Evolutionary conservation across 257 asterid genomes (phyloP).

Genomic region (Paulownia fortunei): DNA sequence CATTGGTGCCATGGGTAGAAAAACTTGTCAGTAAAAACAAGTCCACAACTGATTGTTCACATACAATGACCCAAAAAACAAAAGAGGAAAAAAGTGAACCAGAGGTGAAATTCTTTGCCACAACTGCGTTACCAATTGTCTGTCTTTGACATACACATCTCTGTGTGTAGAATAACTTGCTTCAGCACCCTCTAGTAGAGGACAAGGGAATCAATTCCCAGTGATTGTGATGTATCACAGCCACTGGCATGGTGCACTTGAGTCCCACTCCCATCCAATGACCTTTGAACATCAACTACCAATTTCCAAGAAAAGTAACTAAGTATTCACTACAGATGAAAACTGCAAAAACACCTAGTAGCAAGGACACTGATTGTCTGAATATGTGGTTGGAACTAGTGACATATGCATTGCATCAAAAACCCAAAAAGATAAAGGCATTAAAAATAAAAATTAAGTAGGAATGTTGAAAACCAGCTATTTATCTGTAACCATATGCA

Average conservation of each 20-base stretch:
- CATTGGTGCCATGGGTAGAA: not conserved
- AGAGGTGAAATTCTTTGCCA: not conserved
- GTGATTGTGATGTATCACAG: constrained; percentile 27
- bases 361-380: not conserved
- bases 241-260: constrained; percentile 15
- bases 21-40: not conserved
- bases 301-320: no score
- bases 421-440: no score
- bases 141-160: not conserved
- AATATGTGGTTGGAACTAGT: not conserved
- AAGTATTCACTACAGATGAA: not conserved
- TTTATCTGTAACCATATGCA: not conserved
- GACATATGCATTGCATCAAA: not conserved
- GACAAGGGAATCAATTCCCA: constrained; percentile 13
- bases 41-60: not conserved
- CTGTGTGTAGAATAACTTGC: not conserved
- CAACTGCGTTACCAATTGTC: not conserved
- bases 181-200: not conserved
- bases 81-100: not conserved
- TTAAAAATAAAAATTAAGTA: not conserved
- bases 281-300: constrained; percentile 1
- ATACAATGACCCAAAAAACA: not conserved
- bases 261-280: constrained; percentile 22
- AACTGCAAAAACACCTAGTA: not conserved
- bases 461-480: not conserved